Conservation (phyloP, 2,329 filamentous ascomycete genomes). For the Onygenales sp. region DNA sequence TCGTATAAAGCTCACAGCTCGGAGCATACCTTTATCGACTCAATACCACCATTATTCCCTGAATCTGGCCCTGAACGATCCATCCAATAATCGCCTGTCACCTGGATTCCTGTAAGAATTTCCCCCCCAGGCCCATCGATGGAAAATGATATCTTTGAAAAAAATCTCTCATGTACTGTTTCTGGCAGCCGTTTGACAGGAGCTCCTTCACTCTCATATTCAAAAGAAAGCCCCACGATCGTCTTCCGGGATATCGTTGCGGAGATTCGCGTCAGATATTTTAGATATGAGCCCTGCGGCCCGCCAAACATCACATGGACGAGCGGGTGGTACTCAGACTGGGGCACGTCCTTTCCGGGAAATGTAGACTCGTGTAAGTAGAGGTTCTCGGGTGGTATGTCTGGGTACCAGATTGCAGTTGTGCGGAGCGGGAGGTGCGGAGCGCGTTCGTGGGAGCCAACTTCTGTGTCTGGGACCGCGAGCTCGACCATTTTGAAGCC, state of each 20-base stretch:
- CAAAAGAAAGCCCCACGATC: conserved; percentile 13
- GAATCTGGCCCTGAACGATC: neutral
- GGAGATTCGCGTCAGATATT: conserved; percentile 14
- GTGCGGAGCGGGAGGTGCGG: conserved; percentile 10
- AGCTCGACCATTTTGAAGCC: conserved; percentile 14
- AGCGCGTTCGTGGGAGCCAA: conserved; percentile 4
- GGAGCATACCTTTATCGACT: conserved; percentile 2
- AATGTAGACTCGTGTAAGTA: conserved; percentile 9
- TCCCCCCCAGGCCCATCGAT: conserved; percentile 15
- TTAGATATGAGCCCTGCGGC: conserved; percentile 8
- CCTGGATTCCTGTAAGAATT: conserved; percentile 9
- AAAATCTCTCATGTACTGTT: conserved; percentile 3
- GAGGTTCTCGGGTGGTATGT: conserved; percentile 8
- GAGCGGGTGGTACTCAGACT: conserved; percentile 11
- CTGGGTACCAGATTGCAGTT: conserved; percentile 15
- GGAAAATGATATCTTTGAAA: conserved; percentile 9
- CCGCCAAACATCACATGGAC: conserved; percentile 15
- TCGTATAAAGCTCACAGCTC: neutral
- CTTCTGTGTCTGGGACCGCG: conserved; percentile 12
- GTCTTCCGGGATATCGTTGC: conserved; percentile 7
- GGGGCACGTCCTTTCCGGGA: conserved; percentile 4
- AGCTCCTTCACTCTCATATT: conserved; percentile 8
- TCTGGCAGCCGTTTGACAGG: conserved; percentile 5
- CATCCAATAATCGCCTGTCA: conserved; percentile 7
- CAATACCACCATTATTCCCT: conserved; percentile 2